A percentile compares a stretch with the other conserved stretches of the same genome.
phyloP scores from a whole-genome alignment of 1,284 basidiomycete genomes.

The Coriolopsis trogii region DNA sequence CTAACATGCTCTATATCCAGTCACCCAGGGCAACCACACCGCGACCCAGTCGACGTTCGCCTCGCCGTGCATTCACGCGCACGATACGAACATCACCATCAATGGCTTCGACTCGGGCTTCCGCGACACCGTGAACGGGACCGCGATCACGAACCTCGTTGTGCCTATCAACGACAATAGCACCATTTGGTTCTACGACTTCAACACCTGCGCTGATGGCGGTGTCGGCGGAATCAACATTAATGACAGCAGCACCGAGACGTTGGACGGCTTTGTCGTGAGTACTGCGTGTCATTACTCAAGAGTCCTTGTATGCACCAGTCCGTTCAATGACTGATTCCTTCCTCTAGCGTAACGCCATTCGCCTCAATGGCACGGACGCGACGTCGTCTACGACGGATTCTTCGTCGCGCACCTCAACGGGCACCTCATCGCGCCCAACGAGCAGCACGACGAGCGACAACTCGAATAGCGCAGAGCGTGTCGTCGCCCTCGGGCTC shows the following conservation, averaged over 20 bases:
- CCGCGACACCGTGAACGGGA: slow-evolving; percentile 51
- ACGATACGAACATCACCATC: slow-evolving; percentile 47
- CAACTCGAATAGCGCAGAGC: too few relatives aligned
- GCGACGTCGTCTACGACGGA: too few relatives aligned
- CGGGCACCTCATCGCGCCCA: too few relatives aligned
- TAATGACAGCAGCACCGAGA: slow-evolving; percentile 50
- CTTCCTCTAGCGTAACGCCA: slow-evolving; percentile 48
- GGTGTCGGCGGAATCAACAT: slow-evolving; percentile 65
- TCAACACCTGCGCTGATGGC: slow-evolving; percentile 53
- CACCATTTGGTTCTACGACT: slow-evolving; percentile 66
- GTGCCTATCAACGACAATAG: slow-evolving; percentile 48
- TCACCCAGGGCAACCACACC: slow-evolving; percentile 59
- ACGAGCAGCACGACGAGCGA: too few relatives aligned
- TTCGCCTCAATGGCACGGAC: slow-evolving; percentile 52
- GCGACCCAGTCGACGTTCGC: slow-evolving; percentile 59
- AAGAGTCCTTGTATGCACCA: too few relatives aligned
- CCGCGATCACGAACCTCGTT: slow-evolving; percentile 45
- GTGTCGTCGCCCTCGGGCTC: slow-evolving; percentile 14
- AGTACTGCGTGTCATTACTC: too few relatives aligned
- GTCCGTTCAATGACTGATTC: background rate
- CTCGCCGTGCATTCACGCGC: slow-evolving; percentile 51
- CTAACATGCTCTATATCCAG: slow-evolving; percentile 30
- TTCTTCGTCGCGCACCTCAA: too few relatives aligned
- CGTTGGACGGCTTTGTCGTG: slow-evolving; percentile 55
- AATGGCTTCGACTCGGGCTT: slow-evolving; percentile 62